Percentiles rank a stretch among this genome's conserved stretches.
These are phyloP conservation scores for Deinandra increscens DNA, from an alignment of 129 eudicot species.

Conservation along the genomic window DNA sequence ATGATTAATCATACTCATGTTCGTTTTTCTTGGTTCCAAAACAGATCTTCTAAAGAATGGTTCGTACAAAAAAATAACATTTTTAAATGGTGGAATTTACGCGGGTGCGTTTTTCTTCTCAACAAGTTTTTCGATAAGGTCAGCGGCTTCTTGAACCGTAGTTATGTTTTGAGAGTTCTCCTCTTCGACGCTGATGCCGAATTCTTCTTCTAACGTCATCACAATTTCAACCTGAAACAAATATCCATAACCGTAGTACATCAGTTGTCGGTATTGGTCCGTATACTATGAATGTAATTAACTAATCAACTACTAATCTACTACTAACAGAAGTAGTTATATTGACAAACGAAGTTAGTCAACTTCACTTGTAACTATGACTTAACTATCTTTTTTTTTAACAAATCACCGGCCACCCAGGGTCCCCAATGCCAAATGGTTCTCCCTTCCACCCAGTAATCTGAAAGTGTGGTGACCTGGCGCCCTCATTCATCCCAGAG, in stretches of 20 bases:
- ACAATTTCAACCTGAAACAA: conserved; percentile 66
- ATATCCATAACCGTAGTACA: background rate
- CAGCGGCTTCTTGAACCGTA: conserved; percentile 73
- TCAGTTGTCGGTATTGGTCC: too few relatives aligned
- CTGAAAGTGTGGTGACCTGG: too few relatives aligned
- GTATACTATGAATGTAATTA: too few relatives aligned
- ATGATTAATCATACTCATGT: conserved; percentile 10
- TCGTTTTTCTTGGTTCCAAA: conserved; percentile 8
- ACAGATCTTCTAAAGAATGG: conserved; percentile 17
- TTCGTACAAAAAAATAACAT: conserved; percentile 1
- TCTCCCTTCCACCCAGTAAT: too few relatives aligned
- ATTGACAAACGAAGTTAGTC: too few relatives aligned
- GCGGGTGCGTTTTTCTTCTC: conserved; percentile 45
- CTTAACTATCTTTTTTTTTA: too few relatives aligned
- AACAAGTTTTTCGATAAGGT: conserved; percentile 59
- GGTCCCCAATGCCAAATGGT: too few relatives aligned
- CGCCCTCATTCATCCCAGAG: too few relatives aligned
- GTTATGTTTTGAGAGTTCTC: conserved; percentile 71
- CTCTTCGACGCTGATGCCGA: conserved; percentile 64
- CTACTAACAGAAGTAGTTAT: too few relatives aligned
- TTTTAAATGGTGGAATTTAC: background rate
- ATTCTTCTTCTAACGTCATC: conserved; percentile 71
- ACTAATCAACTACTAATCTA: too few relatives aligned
- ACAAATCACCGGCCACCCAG: too few relatives aligned
- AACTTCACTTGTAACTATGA: too few relatives aligned